Evolutionary conservation across 2,329 filamentous ascomycete species (phyloP), one percentile per base, ranked within the genome.

Genomic region (Trichoderma sp.): DNA sequence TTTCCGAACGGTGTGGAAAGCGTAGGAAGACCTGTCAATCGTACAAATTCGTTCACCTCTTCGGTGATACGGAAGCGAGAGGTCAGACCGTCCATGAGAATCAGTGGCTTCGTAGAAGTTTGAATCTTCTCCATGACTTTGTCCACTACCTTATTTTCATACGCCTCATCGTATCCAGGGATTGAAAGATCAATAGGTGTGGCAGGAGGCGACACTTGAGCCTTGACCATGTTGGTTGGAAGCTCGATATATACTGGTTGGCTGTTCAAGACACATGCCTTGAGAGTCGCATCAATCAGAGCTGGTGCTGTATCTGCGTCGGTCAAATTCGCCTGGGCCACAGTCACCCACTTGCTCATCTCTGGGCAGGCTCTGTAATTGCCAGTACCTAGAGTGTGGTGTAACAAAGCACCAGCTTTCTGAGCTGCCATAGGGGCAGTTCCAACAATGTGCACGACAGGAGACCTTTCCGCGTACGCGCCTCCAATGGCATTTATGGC

Each of bases 401-500:
- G 87, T 26, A 89, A 79, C 63, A 83, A 73, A 12, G 80, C 76
- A 4, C 84, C 81, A 2, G 78, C 76, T 11, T 83, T 80, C 73
- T 88, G 86, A 3, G 82, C 80, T 9, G 76, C 73, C 3, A 84
- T 81, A 3, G 80, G 78, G 9, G 87, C 86, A 0, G 85, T 85
- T 3, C 88, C 88, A 26, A 89, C 87, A 56, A 90, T 85, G 74
- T 90, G 88, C 12, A 90, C 84, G 24, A 90, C 84, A 0, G 86
- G 83, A 0, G 86, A 86, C 34, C 83, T 82, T 78, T 90, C 88
- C 11, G 87, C 84, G 76, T 86, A 89, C 4, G 87, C 86, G 1
- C 88, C 88, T 3, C 87, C 88, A 74, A 89, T 84, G 43, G 85
- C 88, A 75, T 90, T 89, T 76, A 89, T 83, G 6, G 87, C 87